Conservation (phyloP, 2,329 filamentous ascomycete genomes). For the Xylariomycetidae sp. region DNA sequence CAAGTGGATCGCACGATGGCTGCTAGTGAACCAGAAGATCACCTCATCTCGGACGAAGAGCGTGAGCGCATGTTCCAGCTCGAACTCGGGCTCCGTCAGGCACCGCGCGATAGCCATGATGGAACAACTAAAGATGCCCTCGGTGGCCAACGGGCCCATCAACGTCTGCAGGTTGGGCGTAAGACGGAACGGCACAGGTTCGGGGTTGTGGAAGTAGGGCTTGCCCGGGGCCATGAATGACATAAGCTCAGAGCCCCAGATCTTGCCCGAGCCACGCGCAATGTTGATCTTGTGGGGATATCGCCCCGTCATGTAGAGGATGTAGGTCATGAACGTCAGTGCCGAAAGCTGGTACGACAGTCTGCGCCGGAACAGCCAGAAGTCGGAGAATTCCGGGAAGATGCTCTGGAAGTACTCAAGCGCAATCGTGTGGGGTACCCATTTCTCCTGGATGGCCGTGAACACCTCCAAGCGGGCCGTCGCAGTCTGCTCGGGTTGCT, state of each 20-base stretch:
- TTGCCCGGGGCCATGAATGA: conserved; percentile 79
- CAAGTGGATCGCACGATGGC: conserved; percentile 55
- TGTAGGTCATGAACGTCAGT: conserved; percentile 97
- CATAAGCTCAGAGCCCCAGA: conserved; percentile 94
- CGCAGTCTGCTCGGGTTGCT: conserved; percentile 61
- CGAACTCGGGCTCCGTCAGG: conserved; percentile 79
- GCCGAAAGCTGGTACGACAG: conserved; percentile 95
- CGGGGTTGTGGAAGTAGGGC: conserved; percentile 89
- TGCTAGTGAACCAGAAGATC: conserved; percentile 89
- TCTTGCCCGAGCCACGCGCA: conserved; percentile 77
- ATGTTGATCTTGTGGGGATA: conserved; percentile 96
- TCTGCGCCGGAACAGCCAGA: conserved; percentile 97
- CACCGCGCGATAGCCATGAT: conserved; percentile 96
- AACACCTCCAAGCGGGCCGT: conserved; percentile 85
- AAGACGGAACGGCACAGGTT: conserved; percentile 93
- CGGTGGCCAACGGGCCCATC: conserved; percentile 91
- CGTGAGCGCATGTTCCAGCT: conserved; percentile 90
- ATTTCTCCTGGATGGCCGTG: conserved; percentile 87
- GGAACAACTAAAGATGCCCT: conserved; percentile 91
- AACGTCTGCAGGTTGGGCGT: conserved; percentile 94
- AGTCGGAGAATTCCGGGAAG: conserved; percentile 85
- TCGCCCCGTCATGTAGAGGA: conserved; percentile 93
- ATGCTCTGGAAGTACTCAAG: conserved; percentile 84
- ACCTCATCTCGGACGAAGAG: conserved; percentile 97
- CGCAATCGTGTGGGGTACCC: conserved; percentile 75